A percentile compares a stretch with the other conserved stretches of the same genome.
Conservation (phyloP, 2,329 filamentous ascomycete genomes). For the Trichoderma koningii region DNA sequence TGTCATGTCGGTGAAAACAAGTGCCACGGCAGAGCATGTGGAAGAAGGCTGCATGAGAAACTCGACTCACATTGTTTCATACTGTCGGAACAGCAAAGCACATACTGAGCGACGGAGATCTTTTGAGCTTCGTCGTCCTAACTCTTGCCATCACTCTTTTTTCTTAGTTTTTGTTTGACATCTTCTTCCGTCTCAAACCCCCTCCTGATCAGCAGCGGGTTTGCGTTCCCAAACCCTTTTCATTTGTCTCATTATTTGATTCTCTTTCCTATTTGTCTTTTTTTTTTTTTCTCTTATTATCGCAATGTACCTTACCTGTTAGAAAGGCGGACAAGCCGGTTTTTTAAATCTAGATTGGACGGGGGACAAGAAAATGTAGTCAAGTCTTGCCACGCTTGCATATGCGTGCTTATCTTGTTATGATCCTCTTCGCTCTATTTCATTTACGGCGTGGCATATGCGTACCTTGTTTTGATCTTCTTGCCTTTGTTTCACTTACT, state of each 20-base stretch:
- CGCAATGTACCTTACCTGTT: constrained; percentile 11
- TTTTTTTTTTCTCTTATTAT: constrained; percentile 5
- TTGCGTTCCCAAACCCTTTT: background rate
- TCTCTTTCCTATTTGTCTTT: background rate
- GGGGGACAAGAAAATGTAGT: constrained; percentile 13
- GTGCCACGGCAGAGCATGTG: background rate
- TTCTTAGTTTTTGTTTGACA: background rate
- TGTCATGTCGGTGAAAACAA: background rate
- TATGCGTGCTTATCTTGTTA: background rate
- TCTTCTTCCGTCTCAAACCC: background rate
- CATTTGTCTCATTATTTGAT: background rate
- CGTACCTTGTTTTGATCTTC: background rate
- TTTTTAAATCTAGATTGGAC: constrained; percentile 24
- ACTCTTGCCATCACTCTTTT: constrained; percentile 11
- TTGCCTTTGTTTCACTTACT: background rate
- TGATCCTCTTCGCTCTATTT: background rate
- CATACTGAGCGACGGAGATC: background rate
- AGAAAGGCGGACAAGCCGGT: constrained; percentile 21
- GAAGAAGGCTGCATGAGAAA: background rate
- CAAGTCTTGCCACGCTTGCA: constrained; percentile 8
- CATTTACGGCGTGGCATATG: background rate
- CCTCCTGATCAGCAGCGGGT: constrained; percentile 6
- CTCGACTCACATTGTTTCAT: constrained; percentile 1
- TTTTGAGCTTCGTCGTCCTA: background rate
- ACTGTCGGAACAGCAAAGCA: background rate